A percentile compares a stretch with the other conserved stretches of the same genome.
These are phyloP conservation scores for Boletus semigastroideus DNA, from an alignment of 1,284 basidiomycete species.

Conservation along the genomic window DNA sequence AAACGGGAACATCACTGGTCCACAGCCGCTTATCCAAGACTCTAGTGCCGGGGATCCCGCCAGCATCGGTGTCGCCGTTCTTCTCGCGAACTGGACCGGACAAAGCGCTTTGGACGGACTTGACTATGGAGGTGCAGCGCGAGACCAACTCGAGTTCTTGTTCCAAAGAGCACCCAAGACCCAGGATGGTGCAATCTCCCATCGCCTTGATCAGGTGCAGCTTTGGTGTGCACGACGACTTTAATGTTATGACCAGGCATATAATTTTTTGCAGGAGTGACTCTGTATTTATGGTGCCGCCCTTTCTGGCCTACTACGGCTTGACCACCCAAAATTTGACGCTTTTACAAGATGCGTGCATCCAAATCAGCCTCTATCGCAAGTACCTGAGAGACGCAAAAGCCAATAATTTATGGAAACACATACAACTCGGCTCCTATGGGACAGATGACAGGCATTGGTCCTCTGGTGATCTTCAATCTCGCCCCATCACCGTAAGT, in stretches of 20 bases:
- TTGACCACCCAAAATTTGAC: conserved; percentile 65
- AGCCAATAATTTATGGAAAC: conserved; percentile 62
- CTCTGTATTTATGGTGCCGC: conserved; percentile 87
- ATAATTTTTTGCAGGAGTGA: conserved; percentile 53
- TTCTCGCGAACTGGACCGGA: conserved; percentile 76
- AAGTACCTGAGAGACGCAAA: conserved; percentile 52
- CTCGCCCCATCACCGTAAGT: neutral
- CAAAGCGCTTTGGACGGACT: conserved; percentile 37
- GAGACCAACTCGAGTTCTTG: conserved; percentile 71
- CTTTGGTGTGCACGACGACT: conserved; percentile 53
- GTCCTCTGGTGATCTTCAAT: conserved; percentile 59
- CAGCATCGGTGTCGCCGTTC: conserved; percentile 75
- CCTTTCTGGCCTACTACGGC: conserved; percentile 90
- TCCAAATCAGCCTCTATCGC: conserved; percentile 80
- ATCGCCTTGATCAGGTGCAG: conserved; percentile 64
- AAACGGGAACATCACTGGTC: conserved; percentile 42
- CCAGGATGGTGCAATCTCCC: conserved; percentile 78
- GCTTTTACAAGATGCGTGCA: conserved; percentile 69
- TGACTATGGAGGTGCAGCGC: conserved; percentile 68
- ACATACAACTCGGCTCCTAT: conserved; percentile 57
- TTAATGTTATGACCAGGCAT: neutral
- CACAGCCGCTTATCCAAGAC: conserved; percentile 53
- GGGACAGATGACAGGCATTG: conserved; percentile 64
- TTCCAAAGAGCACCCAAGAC: conserved; percentile 67
- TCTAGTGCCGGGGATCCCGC: conserved; percentile 80